Conservation (phyloP, 441 rosid genomes). For the Jatropha podagrica region DNA sequence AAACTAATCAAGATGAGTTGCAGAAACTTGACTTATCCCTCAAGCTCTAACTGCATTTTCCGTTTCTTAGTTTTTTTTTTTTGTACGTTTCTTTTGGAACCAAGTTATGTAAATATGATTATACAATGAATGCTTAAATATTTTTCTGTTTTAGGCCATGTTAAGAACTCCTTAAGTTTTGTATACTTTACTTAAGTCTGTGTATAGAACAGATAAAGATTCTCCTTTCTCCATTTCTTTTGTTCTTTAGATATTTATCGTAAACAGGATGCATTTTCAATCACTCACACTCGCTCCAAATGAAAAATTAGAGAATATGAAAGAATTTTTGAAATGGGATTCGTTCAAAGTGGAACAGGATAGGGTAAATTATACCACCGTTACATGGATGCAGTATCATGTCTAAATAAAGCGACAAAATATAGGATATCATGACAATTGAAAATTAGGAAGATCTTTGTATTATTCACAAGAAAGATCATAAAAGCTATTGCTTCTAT, state of each 20-base stretch:
- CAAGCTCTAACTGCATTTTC: constrained; percentile 45
- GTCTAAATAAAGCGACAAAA: neutral
- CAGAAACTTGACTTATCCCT: constrained; percentile 77
- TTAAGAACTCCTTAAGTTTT: neutral
- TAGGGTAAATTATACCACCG: neutral
- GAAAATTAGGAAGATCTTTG: constrained; percentile 11
- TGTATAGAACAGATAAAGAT: neutral
- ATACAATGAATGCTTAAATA: neutral
- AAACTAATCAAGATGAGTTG: constrained; percentile 46
- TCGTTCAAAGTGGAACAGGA: neutral
- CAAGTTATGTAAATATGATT: constrained; percentile 1
- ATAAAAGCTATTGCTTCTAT: neutral
- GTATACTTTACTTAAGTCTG: neutral
- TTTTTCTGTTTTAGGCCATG: neutral
- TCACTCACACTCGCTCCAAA: neutral
- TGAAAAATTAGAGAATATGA: neutral
- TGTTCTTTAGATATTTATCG: neutral
- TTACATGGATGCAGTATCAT: constrained; percentile 7
- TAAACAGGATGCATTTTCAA: neutral
- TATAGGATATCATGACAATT: neutral
- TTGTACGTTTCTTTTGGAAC: neutral
- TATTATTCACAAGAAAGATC: neutral
- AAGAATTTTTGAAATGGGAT: neutral
- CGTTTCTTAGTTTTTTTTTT: neutral
- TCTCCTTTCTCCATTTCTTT: neutral